Conservation (phyloP, 345 rosid species). For the Boechera divaricarpa region DNA sequence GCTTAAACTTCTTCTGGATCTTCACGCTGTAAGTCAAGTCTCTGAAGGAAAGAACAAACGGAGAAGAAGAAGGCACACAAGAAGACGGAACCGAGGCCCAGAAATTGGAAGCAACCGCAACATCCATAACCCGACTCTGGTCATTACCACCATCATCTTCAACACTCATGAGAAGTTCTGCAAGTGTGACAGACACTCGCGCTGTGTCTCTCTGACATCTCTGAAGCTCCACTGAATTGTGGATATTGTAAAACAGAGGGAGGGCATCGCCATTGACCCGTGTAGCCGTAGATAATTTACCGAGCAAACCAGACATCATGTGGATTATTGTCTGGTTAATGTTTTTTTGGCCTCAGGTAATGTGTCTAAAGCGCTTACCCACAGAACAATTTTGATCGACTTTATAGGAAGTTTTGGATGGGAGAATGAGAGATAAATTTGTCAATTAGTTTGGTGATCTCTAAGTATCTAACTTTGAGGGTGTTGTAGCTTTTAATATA, state of each 20-base stretch:
- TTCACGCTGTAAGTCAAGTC: constrained; percentile 75
- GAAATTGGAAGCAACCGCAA: constrained; percentile 43
- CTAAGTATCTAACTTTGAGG: constrained; percentile 54
- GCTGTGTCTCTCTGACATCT: constrained; percentile 47
- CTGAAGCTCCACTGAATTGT: constrained; percentile 48
- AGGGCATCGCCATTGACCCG: constrained; percentile 41
- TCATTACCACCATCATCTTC: constrained; percentile 52
- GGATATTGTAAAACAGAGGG: constrained; percentile 48
- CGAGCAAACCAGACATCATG: constrained; percentile 45
- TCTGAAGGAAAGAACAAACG: constrained; percentile 73
- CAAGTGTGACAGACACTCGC: constrained; percentile 58
- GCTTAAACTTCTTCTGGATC: constrained; percentile 46
- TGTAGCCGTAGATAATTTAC: constrained; percentile 39
- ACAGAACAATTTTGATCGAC: constrained; percentile 3
- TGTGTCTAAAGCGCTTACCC: constrained; percentile 1
- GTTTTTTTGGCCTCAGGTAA: background rate
- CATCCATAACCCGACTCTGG: constrained; percentile 45
- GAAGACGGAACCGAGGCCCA: constrained; percentile 48
- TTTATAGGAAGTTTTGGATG: constrained; percentile 39
- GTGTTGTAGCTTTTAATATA: constrained; percentile 20
- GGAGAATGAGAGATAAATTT: constrained; percentile 21
- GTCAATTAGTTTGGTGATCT: constrained; percentile 64
- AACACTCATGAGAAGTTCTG: constrained; percentile 64
- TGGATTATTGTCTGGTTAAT: constrained; percentile 1
- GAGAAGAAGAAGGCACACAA: constrained; percentile 50